phyloP scores from a whole-genome alignment of 495 filamentous ascomycete genomes.

The Neurospora terricola region DNA sequence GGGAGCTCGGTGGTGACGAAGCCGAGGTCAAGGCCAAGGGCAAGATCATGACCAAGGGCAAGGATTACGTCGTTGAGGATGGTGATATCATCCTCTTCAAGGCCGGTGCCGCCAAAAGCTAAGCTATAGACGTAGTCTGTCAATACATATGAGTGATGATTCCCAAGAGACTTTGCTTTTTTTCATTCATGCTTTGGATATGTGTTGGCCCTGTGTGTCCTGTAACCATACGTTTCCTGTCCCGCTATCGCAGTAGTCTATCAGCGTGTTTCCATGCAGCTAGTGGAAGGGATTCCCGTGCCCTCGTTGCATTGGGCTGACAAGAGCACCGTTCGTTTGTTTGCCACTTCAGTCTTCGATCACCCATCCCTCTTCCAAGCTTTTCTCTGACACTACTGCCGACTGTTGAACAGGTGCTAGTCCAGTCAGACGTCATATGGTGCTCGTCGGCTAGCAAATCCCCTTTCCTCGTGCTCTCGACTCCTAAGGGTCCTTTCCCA shows the following conservation, averaged over 20 bases:
- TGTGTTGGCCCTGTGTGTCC: no score
- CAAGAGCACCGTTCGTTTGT: neutral
- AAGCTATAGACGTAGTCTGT: conserved; percentile 1
- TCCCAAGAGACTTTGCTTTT: neutral
- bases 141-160: neutral
- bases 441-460: neutral
- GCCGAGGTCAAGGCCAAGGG: conserved; percentile 80
- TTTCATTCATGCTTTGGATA: neutral
- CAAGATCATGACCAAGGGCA: conserved; percentile 97
- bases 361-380: neutral
- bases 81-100: conserved; percentile 82
- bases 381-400: neutral
- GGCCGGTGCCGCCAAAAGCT: conserved; percentile 86
- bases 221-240: no score
- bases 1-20: conserved; percentile 86
- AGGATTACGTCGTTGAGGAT: conserved; percentile 84
- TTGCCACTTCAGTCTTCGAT: neutral
- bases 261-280: no score
- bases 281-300: no score
- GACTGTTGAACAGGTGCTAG: neutral
- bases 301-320: neutral
- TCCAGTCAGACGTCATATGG: neutral
- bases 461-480: no score
- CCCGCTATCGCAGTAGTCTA: no score
- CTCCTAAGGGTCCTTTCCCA: no score